phyloP scores from a whole-genome alignment of 208 protist genomes.

The Leptomonas pyrrhocoris region DNA sequence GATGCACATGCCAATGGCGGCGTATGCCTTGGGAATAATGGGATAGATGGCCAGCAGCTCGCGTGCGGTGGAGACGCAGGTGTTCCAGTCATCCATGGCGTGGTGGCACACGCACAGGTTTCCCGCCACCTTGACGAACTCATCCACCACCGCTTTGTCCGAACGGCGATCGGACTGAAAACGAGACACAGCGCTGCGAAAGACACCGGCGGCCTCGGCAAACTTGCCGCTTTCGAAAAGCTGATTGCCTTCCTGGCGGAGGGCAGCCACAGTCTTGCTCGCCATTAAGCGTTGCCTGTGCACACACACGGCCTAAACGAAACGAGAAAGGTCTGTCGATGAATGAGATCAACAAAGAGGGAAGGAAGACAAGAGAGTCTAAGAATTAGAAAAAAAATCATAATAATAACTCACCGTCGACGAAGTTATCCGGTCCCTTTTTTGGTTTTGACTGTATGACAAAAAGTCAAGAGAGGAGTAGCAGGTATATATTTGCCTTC shows the following conservation, averaged over 20 bases:
- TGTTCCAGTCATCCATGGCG: conserved; percentile 28
- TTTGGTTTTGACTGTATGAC: too few species aligned
- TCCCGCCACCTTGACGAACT: conserved; percentile 53
- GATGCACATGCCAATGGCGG: conserved; percentile 58
- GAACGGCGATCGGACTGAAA: conserved; percentile 37
- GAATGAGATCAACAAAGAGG: too few species aligned
- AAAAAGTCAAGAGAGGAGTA: too few species aligned
- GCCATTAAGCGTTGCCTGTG: too few species aligned
- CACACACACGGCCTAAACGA: not conserved
- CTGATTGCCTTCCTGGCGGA: conserved; percentile 32
- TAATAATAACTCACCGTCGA: too few species aligned
- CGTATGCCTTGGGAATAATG: conserved; percentile 56
- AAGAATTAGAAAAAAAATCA: too few species aligned
- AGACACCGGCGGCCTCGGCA: conserved; percentile 27
- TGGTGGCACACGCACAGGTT: conserved; percentile 49
- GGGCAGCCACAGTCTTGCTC: conserved; percentile 18
- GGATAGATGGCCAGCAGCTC: conserved; percentile 50
- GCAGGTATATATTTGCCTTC: too few species aligned
- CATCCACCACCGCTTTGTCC: conserved; percentile 33
- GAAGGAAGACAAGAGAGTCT: too few species aligned
- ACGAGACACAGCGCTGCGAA: conserved; percentile 34
- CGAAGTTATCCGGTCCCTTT: too few species aligned
- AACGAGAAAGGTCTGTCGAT: not conserved
- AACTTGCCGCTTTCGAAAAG: conserved; percentile 31
- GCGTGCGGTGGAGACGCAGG: conserved; percentile 37